Evolutionary conservation across 768 basidiomycete genomes (phyloP).

Genomic region (Suillus plorans): DNA sequence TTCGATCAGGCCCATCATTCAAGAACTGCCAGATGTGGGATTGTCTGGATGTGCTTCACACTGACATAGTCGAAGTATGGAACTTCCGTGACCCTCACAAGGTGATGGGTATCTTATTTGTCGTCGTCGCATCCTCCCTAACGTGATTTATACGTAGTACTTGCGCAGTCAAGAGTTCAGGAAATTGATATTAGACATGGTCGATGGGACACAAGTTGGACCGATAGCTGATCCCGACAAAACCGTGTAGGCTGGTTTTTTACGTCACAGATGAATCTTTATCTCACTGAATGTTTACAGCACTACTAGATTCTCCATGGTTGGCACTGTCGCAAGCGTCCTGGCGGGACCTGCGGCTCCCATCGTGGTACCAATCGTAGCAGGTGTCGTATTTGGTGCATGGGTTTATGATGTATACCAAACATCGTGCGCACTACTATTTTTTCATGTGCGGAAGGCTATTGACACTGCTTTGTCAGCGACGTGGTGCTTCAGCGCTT

Average conservation of each 20-base stretch:
- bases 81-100: slow-evolving; percentile 11
- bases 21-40: neutral
- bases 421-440: neutral
- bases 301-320: neutral
- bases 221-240: too few species aligned
- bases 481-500: slow-evolving; percentile 14
- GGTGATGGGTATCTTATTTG: neutral
- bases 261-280: too few species aligned
- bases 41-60: slow-evolving; percentile 18
- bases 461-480: neutral
- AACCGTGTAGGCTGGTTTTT: too few species aligned
- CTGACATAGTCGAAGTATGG: slow-evolving; percentile 19
- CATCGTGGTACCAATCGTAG: neutral
- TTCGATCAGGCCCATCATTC: too few species aligned
- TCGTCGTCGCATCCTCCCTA: too few species aligned
- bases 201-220: too few species aligned
- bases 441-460: neutral
- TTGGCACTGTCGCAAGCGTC: neutral
- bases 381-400: neutral
- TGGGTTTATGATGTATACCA: slow-evolving; percentile 1
- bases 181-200: too few species aligned
- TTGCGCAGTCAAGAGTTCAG: too few species aligned
- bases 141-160: too few species aligned
- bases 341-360: neutral
- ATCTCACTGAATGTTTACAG: neutral